phyloP scores from a whole-genome alignment of 1,284 basidiomycete genomes.

The Pseudozyma sp. region DNA sequence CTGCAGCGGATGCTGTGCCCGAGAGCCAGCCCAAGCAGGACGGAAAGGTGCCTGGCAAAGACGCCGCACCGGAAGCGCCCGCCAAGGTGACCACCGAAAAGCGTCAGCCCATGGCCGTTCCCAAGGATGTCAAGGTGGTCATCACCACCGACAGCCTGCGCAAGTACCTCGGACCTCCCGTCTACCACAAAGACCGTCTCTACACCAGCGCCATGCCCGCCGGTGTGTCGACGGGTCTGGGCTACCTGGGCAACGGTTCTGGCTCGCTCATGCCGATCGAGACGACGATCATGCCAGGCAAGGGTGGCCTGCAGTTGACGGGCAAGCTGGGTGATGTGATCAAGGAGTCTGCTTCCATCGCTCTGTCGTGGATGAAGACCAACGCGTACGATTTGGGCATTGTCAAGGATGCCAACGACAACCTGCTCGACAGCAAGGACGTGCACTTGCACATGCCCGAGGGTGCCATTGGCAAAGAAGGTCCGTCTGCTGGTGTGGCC shows the following conservation, averaged over 20 bases:
- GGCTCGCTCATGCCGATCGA: constrained; percentile 98
- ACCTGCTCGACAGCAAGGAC: constrained; percentile 79
- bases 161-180: constrained; percentile 94
- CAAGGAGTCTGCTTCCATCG: constrained; percentile 93
- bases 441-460: constrained; percentile 69
- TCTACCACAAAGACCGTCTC: constrained; percentile 95
- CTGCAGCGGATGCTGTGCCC: constrained; percentile 10
- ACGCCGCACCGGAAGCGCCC: constrained; percentile 47
- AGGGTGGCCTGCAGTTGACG: constrained; percentile 79
- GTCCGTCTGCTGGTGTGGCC: constrained; percentile 94
- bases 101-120: constrained; percentile 84
- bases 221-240: constrained; percentile 92
- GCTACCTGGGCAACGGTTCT: constrained; percentile 94
- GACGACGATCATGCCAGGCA: constrained; percentile 68
- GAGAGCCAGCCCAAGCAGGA: constrained; percentile 37
- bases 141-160: constrained; percentile 89
- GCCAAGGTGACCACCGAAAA: constrained; percentile 78
- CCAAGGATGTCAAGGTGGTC: constrained; percentile 80
- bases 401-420: constrained; percentile 75
- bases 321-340: constrained; percentile 99
- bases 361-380: constrained; percentile 89
- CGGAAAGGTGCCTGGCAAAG: constrained; percentile 49
- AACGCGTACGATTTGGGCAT: constrained; percentile 90
- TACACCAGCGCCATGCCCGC: constrained; percentile 83
- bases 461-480: constrained; percentile 96